Evolutionary conservation across 2,329 filamentous ascomycete genomes (phyloP).

Genomic region (Trichoderma semiorbis): DNA sequence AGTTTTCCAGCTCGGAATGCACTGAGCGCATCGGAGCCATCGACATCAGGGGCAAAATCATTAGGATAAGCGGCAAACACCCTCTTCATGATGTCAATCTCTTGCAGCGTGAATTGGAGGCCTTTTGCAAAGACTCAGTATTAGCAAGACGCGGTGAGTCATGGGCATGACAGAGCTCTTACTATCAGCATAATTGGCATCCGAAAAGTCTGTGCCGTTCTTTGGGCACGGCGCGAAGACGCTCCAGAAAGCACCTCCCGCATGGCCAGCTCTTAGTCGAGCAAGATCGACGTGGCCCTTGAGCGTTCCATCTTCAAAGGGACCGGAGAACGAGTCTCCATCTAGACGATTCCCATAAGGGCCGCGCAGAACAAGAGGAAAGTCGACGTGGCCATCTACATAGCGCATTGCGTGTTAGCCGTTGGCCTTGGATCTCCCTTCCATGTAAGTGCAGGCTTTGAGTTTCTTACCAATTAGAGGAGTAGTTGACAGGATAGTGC

Average conservation of each 20-base stretch:
- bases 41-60: conserved; percentile 63
- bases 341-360: conserved; percentile 76
- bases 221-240: conserved; percentile 75
- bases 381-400: conserved; percentile 84
- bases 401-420: not conserved
- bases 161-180: conserved; percentile 15
- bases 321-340: conserved; percentile 64
- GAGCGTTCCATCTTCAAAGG: conserved; percentile 69
- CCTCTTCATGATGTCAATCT: conserved; percentile 70
- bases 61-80: conserved; percentile 62
- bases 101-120: conserved; percentile 65
- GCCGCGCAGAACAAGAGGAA: conserved; percentile 68
- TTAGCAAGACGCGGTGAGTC: not conserved
- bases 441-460: not conserved
- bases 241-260: conserved; percentile 91
- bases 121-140: conserved; percentile 33
- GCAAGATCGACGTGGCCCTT: conserved; percentile 73
- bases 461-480: conserved; percentile 47
- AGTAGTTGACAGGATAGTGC: conserved; percentile 42
- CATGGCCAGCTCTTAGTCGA: conserved; percentile 65
- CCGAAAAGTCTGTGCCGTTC: conserved; percentile 69
- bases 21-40: conserved; percentile 58
- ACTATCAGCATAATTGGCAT: conserved; percentile 68
- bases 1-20: conserved; percentile 61
- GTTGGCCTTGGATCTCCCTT: too few species aligned